Percentiles rank a stretch among this genome's conserved stretches.
Evolutionary conservation across 805 yeast genomes (phyloP).

Genomic region (Yamadazyma insecticola): DNA sequence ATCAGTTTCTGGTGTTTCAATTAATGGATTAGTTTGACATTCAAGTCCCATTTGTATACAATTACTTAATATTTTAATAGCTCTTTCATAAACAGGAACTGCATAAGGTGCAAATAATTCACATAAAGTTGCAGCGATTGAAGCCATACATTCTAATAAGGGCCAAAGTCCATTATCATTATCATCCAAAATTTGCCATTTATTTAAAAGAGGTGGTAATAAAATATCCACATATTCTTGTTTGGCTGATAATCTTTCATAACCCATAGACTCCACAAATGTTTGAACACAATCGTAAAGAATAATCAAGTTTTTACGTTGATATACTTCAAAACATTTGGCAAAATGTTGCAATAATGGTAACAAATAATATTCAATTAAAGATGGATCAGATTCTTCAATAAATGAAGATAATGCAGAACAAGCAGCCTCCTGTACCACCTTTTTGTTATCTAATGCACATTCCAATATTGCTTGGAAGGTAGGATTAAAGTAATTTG

Average conservation of each 20-base stretch:
- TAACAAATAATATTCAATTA: conserved; percentile 59
- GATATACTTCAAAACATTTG: conserved; percentile 71
- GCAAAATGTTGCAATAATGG: conserved; percentile 68
- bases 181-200: conserved; percentile 76
- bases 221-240: conserved; percentile 55
- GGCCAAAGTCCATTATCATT: conserved; percentile 89
- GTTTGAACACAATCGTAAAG: conserved; percentile 90
- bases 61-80: conserved; percentile 60
- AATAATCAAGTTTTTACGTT: conserved; percentile 73
- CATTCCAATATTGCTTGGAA: conserved; percentile 71
- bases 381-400: conserved; percentile 63
- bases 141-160: conserved; percentile 84
- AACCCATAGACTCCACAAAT: conserved; percentile 72
- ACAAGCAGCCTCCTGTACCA: conserved; percentile 95
- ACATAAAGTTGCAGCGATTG: conserved; percentile 84
- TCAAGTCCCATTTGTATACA: conserved; percentile 65
- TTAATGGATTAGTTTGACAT: conserved; percentile 59
- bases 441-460: conserved; percentile 77
- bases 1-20: conserved; percentile 82
- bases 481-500: conserved; percentile 70
- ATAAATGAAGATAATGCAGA: conserved; percentile 80
- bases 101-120: conserved; percentile 87
- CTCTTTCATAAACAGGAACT: conserved; percentile 75
- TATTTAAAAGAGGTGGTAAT: conserved; percentile 74
- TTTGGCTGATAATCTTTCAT: conserved; percentile 48